Evolutionary conservation across 2,329 filamentous ascomycete species (phyloP).

Genomic region (Bipolaris gigantea): DNA sequence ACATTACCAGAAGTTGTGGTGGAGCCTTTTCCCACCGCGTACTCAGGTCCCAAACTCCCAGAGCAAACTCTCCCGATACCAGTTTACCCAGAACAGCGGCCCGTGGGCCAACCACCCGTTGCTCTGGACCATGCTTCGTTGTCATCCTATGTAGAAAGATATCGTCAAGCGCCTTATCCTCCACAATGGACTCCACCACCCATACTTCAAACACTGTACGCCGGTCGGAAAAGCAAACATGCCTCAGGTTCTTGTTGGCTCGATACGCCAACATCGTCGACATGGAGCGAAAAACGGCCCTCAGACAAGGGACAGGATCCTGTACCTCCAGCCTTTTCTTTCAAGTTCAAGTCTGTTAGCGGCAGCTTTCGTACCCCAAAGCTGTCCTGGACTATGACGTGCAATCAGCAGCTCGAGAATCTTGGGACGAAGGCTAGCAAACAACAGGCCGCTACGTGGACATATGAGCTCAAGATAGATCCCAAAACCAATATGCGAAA

Average conservation of each 20-base stretch:
- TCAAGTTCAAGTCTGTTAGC: constrained; percentile 30
- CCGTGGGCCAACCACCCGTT: constrained; percentile 2
- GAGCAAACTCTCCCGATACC: constrained; percentile 17
- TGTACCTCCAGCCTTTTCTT: constrained; percentile 21
- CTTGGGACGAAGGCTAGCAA: constrained; percentile 1
- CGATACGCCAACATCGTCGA: constrained; percentile 22
- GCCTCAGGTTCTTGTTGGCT: constrained; percentile 28
- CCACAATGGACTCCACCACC: constrained; percentile 36
- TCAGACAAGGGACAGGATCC: constrained; percentile 17
- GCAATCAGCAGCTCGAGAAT: not conserved
- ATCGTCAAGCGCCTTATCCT: constrained; percentile 37
- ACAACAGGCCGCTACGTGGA: constrained; percentile 20
- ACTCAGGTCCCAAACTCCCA: constrained; percentile 7
- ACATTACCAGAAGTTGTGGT: constrained; percentile 20
- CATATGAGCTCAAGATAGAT: constrained; percentile 34
- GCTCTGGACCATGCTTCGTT: constrained; percentile 16
- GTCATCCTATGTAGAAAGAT: constrained; percentile 31
- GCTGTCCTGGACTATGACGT: constrained; percentile 34
- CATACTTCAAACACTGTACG: constrained; percentile 27
- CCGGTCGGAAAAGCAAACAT: constrained; percentile 11
- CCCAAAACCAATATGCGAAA: constrained; percentile 27
- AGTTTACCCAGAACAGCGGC: constrained; percentile 8
- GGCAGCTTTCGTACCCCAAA: constrained; percentile 31
- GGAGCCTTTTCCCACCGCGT: not conserved
- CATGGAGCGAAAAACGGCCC: constrained; percentile 28